Base-by-base conservation (phyloP, 2,329 filamentous ascomycete species). In the Nemania bipapillata region DNA sequence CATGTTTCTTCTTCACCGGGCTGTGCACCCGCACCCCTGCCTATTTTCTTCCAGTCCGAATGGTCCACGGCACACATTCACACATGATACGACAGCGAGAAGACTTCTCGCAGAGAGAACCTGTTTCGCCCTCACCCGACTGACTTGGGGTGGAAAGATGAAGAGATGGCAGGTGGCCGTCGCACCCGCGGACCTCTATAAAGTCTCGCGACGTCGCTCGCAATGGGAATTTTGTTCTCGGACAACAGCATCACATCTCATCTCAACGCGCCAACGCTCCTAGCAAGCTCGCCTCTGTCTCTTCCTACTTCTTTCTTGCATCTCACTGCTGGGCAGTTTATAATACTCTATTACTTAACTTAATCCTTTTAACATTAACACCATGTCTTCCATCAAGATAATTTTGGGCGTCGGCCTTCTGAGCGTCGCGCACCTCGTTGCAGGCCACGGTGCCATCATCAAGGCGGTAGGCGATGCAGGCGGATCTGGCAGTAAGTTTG, bases 401-500 rank as follows among this genome's bases (percentile, higher is more conserved):
- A 47, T 70, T 67, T 30, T 83, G 68, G 70, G 80, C 71, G 78
- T 87, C 76, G 80, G 83, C 76, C 81, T 88, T 79, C 77, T 89
- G 75, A 81, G 86, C 73, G 80, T 84, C 70, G 83, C 83, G 74
- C 80, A 85, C 71, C 83, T 90, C 60, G 88, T 86, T 70, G 83
- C 87, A 71, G 87, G 85, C 75, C 89, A 91, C 82, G 83, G 84
- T 68, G 87, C 85, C 73, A 89, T 91, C 79, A 84, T 85, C 74
- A 79, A 79, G 55, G 89, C 89, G 35, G 83, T 82, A 45, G 89
- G 88, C 66, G 82, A 90, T 73, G 81, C 82, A 30, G 88, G 88
- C 57, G 88, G 88, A 69, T 80, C 80, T 20, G 88, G 87, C 74
- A 84, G 80, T 82, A 77, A 59, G 66, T 64, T 30, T 12, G 35